Conservation (phyloP, 371 early-diverging fungal genomes). For the Thermomucor indicae-seudaticae region DNA sequence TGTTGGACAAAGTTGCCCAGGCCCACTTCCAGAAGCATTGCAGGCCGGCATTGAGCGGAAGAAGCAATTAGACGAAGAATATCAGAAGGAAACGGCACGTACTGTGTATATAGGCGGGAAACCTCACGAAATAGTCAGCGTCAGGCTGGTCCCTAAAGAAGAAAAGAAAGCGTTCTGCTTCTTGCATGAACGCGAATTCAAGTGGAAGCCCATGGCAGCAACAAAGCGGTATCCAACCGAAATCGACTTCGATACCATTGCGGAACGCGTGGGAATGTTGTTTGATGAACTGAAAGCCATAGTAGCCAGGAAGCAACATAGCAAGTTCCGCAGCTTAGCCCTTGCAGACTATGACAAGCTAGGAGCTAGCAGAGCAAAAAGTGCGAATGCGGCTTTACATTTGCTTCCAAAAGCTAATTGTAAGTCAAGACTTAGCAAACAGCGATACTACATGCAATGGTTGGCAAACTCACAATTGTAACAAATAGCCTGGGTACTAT, state of each 20-base stretch:
- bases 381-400: constrained; percentile 32
- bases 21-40: no score
- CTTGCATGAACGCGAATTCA: no score
- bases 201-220: no score
- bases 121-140: no score
- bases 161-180: no score
- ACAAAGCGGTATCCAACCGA: constrained; percentile 33
- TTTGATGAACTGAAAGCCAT: constrained; percentile 29
- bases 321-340: constrained; percentile 30
- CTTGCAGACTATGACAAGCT: constrained; percentile 32
- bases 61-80: no score
- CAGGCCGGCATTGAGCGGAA: no score
- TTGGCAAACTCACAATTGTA: neutral
- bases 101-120: no score
- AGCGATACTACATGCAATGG: neutral
- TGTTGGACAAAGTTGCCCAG: no score
- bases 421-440: constrained; percentile 1
- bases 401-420: constrained; percentile 34
- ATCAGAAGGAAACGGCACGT: no score
- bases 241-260: constrained; percentile 38
- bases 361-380: constrained; percentile 45
- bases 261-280: constrained; percentile 21
- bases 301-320: constrained; percentile 20
- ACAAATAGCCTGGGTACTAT: constrained; percentile 60
- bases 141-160: no score